These are phyloP conservation scores for Komagataella pastoris DNA, from an alignment of 805 yeast species.

Conservation along the genomic window DNA sequence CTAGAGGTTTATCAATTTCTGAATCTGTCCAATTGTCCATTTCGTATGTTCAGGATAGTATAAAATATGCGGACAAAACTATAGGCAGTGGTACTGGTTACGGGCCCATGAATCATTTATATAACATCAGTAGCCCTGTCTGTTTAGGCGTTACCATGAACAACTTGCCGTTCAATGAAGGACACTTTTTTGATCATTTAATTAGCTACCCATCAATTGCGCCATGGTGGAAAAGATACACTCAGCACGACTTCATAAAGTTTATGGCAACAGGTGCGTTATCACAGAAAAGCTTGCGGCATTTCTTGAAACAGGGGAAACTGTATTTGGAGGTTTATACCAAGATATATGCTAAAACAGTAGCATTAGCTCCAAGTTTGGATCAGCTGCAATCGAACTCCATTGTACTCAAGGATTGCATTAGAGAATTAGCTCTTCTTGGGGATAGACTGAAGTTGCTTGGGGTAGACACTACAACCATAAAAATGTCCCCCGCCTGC, in stretches of 20 bases:
- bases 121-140: conserved; percentile 14
- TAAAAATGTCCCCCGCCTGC: conserved; percentile 43
- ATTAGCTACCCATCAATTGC: conserved; percentile 40
- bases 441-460: conserved; percentile 21
- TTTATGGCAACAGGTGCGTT: conserved; percentile 38
- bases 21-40: conserved; percentile 44
- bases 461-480: conserved; percentile 28
- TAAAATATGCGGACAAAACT: conserved; percentile 26
- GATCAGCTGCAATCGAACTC: conserved; percentile 37
- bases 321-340: conserved; percentile 59
- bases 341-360: conserved; percentile 48
- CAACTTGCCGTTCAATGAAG: conserved; percentile 16
- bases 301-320: conserved; percentile 46
- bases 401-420: conserved; percentile 33
- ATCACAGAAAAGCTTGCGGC: conserved; percentile 31
- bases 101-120: conserved; percentile 69
- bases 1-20: conserved; percentile 32
- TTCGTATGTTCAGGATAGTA: conserved; percentile 55
- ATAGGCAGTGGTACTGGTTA: conserved; percentile 24
- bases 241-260: conserved; percentile 47
- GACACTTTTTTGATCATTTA: conserved; percentile 33
- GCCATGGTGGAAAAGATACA: conserved; percentile 44
- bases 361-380: conserved; percentile 43
- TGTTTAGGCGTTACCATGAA: neutral
- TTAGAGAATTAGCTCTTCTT: conserved; percentile 28